These are phyloP conservation scores for Cryptococcus floricola DNA, from an alignment of 1,284 basidiomycete genomes.

Conservation along the genomic window DNA sequence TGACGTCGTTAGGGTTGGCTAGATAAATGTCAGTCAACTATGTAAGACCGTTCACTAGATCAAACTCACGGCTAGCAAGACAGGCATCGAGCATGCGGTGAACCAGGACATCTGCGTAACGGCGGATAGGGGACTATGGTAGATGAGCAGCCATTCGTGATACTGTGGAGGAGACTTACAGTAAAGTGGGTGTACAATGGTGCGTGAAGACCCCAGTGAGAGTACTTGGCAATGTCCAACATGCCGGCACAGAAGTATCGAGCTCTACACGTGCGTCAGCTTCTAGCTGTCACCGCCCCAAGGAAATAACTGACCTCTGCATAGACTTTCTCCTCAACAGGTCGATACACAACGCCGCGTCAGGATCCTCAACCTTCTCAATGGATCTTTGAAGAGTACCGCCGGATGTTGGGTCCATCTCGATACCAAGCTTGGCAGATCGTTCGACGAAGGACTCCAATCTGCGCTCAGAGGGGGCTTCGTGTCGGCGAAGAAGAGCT, in stretches of 20 bases:
- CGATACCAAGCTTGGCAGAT: constrained; percentile 75
- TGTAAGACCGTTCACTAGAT: neutral
- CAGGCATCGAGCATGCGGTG: constrained; percentile 96
- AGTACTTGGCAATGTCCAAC: constrained; percentile 97
- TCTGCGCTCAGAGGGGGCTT: constrained; percentile 84
- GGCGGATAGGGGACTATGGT: constrained; percentile 69
- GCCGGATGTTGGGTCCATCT: constrained; percentile 73
- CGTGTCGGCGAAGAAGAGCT: constrained; percentile 88
- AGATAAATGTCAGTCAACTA: neutral
- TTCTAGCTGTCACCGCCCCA: neutral
- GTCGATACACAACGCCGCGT: constrained; percentile 69
- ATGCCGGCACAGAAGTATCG: constrained; percentile 99
- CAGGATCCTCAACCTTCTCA: constrained; percentile 65
- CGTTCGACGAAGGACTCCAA: constrained; percentile 75
- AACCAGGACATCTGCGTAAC: constrained; percentile 84
- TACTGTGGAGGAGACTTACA: constrained; percentile 19
- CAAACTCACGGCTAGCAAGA: constrained; percentile 59
- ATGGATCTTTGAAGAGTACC: constrained; percentile 82
- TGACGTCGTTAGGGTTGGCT: constrained; percentile 58
- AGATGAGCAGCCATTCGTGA: neutral
- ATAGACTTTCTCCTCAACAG: constrained; percentile 84
- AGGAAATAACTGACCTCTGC: constrained; percentile 40
- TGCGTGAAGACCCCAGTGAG: constrained; percentile 84
- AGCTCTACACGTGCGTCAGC: constrained; percentile 56
- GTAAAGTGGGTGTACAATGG: constrained; percentile 98